phyloP scores from a whole-genome alignment of 2,329 filamentous ascomycete species.

The Sarocladium strictum region DNA sequence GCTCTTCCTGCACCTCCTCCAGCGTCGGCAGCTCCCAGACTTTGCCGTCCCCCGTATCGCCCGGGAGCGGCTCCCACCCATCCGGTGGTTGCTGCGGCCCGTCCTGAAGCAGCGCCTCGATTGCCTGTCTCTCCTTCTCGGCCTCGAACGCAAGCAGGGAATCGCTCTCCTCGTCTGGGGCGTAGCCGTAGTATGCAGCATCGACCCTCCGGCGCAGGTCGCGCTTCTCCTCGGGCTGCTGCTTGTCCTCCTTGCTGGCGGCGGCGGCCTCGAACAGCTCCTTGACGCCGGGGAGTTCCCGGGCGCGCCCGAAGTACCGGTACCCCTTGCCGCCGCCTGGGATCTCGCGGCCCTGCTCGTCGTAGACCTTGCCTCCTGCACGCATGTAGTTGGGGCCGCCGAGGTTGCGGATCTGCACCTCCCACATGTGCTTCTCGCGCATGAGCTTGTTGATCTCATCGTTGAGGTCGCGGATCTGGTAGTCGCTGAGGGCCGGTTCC shows the following conservation, averaged over 20 bases:
- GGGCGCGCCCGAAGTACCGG: constrained; percentile 86
- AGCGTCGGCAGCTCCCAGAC: constrained; percentile 78
- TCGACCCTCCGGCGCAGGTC: constrained; percentile 75
- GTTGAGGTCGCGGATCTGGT: constrained; percentile 95
- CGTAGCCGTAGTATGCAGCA: constrained; percentile 94
- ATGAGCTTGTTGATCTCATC: constrained; percentile 99
- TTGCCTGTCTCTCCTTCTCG: constrained; percentile 75
- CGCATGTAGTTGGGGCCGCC: constrained; percentile 98
- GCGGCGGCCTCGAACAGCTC: constrained; percentile 84
- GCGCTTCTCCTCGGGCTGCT: constrained; percentile 53
- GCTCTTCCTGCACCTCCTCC: constrained; percentile 90
- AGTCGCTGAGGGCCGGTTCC: constrained; percentile 85
- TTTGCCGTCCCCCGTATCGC: constrained; percentile 76
- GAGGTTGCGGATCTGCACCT: constrained; percentile 88
- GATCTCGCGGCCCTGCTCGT: constrained; percentile 68
- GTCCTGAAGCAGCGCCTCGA: constrained; percentile 58
- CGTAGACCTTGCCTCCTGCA: constrained; percentile 61
- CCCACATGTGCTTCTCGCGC: constrained; percentile 99
- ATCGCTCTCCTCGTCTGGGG: constrained; percentile 84
- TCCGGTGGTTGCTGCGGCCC: constrained; percentile 52
- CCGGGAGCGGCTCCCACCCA: constrained; percentile 81
- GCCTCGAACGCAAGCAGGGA: constrained; percentile 74
- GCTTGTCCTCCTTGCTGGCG: constrained; percentile 50
- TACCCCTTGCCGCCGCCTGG: constrained; percentile 80
- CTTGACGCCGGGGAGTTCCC: constrained; percentile 89